A percentile compares a stretch with the other conserved stretches of the same genome.
Conservation (phyloP, 1,284 basidiomycete genomes). For the Limonomyces culmigenus region DNA sequence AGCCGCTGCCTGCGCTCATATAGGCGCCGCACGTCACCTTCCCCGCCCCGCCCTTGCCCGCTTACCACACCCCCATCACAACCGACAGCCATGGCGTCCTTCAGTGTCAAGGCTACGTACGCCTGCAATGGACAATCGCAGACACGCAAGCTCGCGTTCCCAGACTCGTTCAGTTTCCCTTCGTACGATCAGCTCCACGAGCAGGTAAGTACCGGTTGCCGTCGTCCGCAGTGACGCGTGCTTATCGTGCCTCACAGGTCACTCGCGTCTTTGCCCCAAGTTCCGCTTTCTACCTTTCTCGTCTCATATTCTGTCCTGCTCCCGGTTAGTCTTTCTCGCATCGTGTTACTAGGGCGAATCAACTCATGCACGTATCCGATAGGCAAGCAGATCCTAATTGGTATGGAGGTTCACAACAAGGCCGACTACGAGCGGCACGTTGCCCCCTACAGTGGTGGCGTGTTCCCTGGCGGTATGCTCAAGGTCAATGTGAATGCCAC, state of each 20-base stretch:
- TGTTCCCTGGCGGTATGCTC: constrained; percentile 38
- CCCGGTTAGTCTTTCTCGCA: no score
- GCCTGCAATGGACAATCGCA: constrained; percentile 20
- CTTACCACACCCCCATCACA: constrained; percentile 7
- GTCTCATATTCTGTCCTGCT: constrained; percentile 48
- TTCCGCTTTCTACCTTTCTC: constrained; percentile 40
- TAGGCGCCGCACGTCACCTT: background rate
- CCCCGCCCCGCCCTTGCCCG: constrained; percentile 6
- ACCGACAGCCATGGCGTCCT: constrained; percentile 19
- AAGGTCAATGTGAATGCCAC: constrained; percentile 45
- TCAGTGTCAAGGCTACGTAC: constrained; percentile 37
- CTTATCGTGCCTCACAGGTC: constrained; percentile 24
- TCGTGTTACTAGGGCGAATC: constrained; percentile 11
- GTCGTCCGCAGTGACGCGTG: constrained; percentile 3
- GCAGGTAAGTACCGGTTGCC: constrained; percentile 18
- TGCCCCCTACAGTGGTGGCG: constrained; percentile 27
- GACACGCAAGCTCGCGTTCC: constrained; percentile 29
- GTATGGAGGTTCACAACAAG: constrained; percentile 35
- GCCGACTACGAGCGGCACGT: constrained; percentile 39
- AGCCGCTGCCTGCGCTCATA: no score
- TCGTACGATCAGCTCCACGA: constrained; percentile 22
- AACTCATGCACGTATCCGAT: no score
- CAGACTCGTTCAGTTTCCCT: constrained; percentile 21
- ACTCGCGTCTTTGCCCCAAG: constrained; percentile 49
- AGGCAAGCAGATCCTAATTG: constrained; percentile 33